Conservation (phyloP, 768 basidiomycete genomes). For the Chalciporus pseudorubinellus region DNA sequence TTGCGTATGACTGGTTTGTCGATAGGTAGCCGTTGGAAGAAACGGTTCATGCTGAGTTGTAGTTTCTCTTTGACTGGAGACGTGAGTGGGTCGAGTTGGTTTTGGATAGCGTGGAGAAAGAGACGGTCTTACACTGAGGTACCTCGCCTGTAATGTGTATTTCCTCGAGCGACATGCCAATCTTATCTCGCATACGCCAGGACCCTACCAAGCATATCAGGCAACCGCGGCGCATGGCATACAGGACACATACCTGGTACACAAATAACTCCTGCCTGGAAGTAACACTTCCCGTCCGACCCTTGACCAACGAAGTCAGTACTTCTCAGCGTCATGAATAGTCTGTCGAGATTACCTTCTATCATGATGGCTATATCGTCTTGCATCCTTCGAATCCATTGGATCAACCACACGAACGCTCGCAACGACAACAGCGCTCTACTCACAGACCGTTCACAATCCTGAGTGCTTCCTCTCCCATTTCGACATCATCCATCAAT, state of each 20-base stretch:
- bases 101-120: not conserved
- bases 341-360: conserved; percentile 40
- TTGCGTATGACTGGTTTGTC: too few relatives aligned
- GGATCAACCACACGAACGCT: not conserved
- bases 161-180: conserved; percentile 68
- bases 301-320: conserved; percentile 37
- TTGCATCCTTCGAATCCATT: conserved; percentile 39
- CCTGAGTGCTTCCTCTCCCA: conserved; percentile 56
- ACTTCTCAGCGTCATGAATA: not conserved
- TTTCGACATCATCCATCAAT: conserved; percentile 19
- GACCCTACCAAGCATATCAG: conserved; percentile 43
- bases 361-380: conserved; percentile 63
- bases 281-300: conserved; percentile 66
- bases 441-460: conserved; percentile 63
- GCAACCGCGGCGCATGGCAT: not conserved
- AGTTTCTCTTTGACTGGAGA: conserved; percentile 60
- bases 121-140: conserved; percentile 56
- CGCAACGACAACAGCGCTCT: too few relatives aligned
- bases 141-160: conserved; percentile 67
- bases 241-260: conserved; percentile 50
- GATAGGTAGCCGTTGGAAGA: conserved; percentile 64
- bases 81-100: conserved; percentile 1
- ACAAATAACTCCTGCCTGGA: conserved; percentile 72
- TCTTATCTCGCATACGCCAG: conserved; percentile 81
- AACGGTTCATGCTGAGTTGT: conserved; percentile 62